Base-by-base conservation (phyloP, 768 basidiomycete species). In the Royoungia palumana region DNA sequence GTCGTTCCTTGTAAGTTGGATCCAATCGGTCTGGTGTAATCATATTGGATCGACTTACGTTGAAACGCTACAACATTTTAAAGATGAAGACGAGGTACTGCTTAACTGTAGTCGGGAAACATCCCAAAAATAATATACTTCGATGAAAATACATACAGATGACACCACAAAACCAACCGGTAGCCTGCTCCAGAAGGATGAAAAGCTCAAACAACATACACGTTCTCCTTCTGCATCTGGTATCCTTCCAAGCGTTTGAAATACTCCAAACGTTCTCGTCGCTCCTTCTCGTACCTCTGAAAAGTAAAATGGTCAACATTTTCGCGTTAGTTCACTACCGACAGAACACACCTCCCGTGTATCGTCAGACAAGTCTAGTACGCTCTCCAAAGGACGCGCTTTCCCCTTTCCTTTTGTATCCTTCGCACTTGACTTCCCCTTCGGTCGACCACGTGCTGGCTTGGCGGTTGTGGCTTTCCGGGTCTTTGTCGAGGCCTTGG, bases 201-300 rank as follows among this genome's bases (percentile, higher is more conserved):
- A 22, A 35, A 44, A 28, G 21, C 16, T 79, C 69, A 81, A 47
- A 82, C 70, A 41, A 82, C 68, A 61, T 79, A 82, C 34, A 82
- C 78, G 44, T 80, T 77, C 59, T 82, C 81, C 47, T 77, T 78
- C 54, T 75, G 75, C 32, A 82, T 69, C 53, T 76, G 70, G 51
- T 80, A 82, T 7, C 69, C 71, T 17, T 80, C 74, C 24, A 82
- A 53, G 35, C 72, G 71, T 49, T 72, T 72, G 63, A 81, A 81
- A 56, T 80, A 82, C 35, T 77, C 77, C 35, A 79, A 47, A 21
- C 79, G 74, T 6, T 70, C 80, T 48, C 72, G 70, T n/a, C 78
- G 75, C 39, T 77, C 76, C 35, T 62, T 64, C 19, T 74, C 72
- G 60, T 71, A 71, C 60, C 64, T 72, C 74, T 75, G 41, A 2